phyloP scores from a whole-genome alignment of 2,329 filamentous ascomycete genomes.

The Metarhizium rileyi region DNA sequence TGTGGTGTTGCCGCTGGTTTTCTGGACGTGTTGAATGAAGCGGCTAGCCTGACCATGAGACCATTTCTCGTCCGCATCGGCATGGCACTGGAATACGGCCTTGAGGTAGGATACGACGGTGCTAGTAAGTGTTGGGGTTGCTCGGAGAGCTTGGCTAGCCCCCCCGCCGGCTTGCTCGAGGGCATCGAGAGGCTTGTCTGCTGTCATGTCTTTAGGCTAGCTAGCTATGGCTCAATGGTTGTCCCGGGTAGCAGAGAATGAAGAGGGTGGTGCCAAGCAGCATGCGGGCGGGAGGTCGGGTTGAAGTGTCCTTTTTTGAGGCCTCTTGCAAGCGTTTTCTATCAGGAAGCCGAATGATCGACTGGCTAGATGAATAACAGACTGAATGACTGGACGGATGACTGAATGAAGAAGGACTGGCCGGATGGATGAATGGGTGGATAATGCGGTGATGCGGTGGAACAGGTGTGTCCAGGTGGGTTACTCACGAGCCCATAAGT shows the following conservation, averaged over 20 bases:
- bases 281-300: too few species aligned
- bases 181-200: slow-evolving; percentile 12
- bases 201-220: neutral
- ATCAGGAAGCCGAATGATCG: too few species aligned
- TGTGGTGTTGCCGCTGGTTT: slow-evolving; percentile 23
- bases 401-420: too few species aligned
- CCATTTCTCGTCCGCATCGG: slow-evolving; percentile 34
- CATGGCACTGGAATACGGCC: slow-evolving; percentile 36
- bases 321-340: too few species aligned
- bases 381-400: too few species aligned
- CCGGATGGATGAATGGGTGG: too few species aligned
- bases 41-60: slow-evolving; percentile 31
- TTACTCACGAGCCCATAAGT: too few species aligned
- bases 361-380: too few species aligned
- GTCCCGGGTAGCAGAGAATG: neutral
- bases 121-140: slow-evolving; percentile 31
- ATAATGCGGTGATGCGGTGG: too few species aligned
- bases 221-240: slow-evolving; percentile 1
- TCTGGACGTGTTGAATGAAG: slow-evolving; percentile 39
- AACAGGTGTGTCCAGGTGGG: too few species aligned
- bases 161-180: slow-evolving; percentile 38
- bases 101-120: slow-evolving; percentile 33
- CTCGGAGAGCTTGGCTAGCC: slow-evolving; percentile 30
- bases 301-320: too few species aligned
- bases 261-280: neutral